Conservation (phyloP, 805 yeast genomes). For the Naumovozyma baii region DNA sequence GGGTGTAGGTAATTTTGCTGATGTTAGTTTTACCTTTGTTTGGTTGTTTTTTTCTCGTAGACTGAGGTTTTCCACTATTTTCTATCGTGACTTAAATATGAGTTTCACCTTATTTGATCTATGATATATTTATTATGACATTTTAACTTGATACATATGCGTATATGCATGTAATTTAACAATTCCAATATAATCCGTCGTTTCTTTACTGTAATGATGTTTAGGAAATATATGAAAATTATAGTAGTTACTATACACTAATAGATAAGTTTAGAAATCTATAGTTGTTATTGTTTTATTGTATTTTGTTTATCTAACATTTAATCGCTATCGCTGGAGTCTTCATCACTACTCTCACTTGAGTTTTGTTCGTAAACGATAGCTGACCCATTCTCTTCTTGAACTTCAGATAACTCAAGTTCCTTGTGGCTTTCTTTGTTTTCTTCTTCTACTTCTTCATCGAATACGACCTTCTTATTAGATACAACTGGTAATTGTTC, state of each 20-base stretch:
- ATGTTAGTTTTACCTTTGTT: not conserved
- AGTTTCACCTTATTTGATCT: too few relatives aligned
- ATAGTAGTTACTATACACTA: not conserved
- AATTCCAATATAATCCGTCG: too few relatives aligned
- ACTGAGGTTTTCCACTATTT: too few relatives aligned
- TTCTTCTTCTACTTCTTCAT: slow-evolving; percentile 33
- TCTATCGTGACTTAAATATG: too few relatives aligned
- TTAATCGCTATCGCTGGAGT: slow-evolving; percentile 20
- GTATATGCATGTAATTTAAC: not conserved
- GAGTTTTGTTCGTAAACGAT: slow-evolving; percentile 28
- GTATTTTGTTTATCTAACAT: too few relatives aligned
- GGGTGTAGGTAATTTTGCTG: not conserved
- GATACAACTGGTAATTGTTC: slow-evolving; percentile 47
- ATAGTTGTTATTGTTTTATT: too few relatives aligned
- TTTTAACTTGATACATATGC: too few relatives aligned
- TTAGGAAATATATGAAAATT: too few relatives aligned
- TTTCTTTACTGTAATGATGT: too few relatives aligned
- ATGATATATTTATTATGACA: too few relatives aligned
- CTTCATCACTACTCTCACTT: slow-evolving; percentile 21
- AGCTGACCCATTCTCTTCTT: slow-evolving; percentile 29
- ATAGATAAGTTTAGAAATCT: not conserved
- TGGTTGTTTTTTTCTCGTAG: not conserved
- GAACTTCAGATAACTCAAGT: slow-evolving; percentile 25
- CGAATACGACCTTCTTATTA: slow-evolving; percentile 41
- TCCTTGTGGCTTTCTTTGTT: slow-evolving; percentile 31